Conservation (phyloP, 2,329 filamentous ascomycete genomes). For the Venturia effusa region DNA sequence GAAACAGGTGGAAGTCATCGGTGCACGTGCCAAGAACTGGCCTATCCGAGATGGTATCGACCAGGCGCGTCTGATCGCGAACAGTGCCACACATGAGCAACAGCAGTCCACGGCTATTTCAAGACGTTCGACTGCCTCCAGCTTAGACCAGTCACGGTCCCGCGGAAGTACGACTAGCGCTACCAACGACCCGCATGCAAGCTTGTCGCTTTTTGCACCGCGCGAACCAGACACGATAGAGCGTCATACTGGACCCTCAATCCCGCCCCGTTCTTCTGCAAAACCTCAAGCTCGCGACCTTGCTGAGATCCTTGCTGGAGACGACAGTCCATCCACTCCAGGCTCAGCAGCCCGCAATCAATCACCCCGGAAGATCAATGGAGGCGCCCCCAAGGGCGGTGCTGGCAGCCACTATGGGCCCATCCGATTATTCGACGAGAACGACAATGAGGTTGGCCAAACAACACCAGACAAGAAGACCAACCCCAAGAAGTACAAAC, state of each 20-base stretch:
- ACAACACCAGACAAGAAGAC: slow-evolving; percentile 32
- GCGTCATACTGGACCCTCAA: slow-evolving; percentile 31
- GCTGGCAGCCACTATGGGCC: slow-evolving; percentile 40
- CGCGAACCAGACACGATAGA: slow-evolving; percentile 42
- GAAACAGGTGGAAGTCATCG: slow-evolving; percentile 90
- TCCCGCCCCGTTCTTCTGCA: slow-evolving; percentile 56
- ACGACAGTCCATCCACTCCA: slow-evolving; percentile 7
- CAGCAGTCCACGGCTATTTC: slow-evolving; percentile 19
- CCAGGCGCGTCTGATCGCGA: slow-evolving; percentile 65
- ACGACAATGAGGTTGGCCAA: slow-evolving; percentile 32
- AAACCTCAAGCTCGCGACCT: slow-evolving; percentile 58
- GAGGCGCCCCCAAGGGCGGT: slow-evolving; percentile 32
- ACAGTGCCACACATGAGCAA: slow-evolving; percentile 38
- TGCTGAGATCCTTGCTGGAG: slow-evolving; percentile 52
- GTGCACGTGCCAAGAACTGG: slow-evolving; percentile 83
- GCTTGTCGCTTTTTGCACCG: slow-evolving; percentile 63
- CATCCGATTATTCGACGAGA: slow-evolving; percentile 47
- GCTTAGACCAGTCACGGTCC: slow-evolving; percentile 20
- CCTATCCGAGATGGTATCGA: slow-evolving; percentile 82
- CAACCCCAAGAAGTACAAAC: slow-evolving; percentile 68
- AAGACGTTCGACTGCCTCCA: slow-evolving; percentile 23
- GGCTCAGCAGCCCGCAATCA: slow-evolving; percentile 12
- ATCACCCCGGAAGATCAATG: slow-evolving; percentile 26
- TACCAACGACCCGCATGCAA: slow-evolving; percentile 45
- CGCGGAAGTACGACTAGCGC: slow-evolving; percentile 26